These are phyloP conservation scores for Candida xyloterini DNA, from an alignment of 805 yeast species.

Conservation along the genomic window DNA sequence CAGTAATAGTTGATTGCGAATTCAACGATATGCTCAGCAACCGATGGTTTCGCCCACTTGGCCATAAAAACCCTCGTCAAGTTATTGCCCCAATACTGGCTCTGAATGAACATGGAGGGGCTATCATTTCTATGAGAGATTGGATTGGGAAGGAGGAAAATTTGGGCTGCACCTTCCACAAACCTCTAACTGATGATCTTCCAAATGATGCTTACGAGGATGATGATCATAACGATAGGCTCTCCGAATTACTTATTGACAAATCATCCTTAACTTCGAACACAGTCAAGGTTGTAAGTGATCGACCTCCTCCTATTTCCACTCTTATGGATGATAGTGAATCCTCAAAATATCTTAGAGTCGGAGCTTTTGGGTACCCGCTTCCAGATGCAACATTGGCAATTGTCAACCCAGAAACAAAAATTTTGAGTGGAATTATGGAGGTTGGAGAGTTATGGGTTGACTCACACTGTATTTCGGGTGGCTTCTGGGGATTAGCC, in stretches of 20 bases:
- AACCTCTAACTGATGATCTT: slow-evolving; percentile 37
- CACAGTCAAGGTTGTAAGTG: slow-evolving; percentile 63
- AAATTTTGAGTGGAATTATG: slow-evolving; percentile 64
- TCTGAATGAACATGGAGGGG: slow-evolving; percentile 92
- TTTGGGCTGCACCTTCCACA: slow-evolving; percentile 47
- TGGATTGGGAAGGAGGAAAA: slow-evolving; percentile 76
- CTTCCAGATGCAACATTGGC: slow-evolving; percentile 92
- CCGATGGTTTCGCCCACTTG: slow-evolving; percentile 87
- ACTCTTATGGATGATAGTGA: slow-evolving; percentile 38
- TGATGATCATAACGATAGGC: slow-evolving; percentile 32
- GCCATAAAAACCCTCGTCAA: slow-evolving; percentile 70
- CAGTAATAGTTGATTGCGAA: slow-evolving; percentile 88
- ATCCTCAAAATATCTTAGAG: slow-evolving; percentile 53
- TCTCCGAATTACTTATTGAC: slow-evolving; percentile 69
- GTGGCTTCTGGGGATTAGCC: slow-evolving; percentile 77
- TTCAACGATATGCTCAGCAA: slow-evolving; percentile 85
- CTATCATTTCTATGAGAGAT: slow-evolving; percentile 87
- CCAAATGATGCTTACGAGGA: slow-evolving; percentile 30
- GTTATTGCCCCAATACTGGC: slow-evolving; percentile 88
- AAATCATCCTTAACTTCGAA: slow-evolving; percentile 71
- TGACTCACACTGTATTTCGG: slow-evolving; percentile 88
- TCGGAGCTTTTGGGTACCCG: slow-evolving; percentile 93
- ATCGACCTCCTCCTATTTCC: slow-evolving; percentile 51
- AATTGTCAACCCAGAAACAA: slow-evolving; percentile 90
- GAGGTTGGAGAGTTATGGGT: slow-evolving; percentile 97